A percentile compares a stretch with the other conserved stretches of the same genome.
phyloP scores from a whole-genome alignment of 257 asterid genomes.

The Solanum peruvianum region DNA sequence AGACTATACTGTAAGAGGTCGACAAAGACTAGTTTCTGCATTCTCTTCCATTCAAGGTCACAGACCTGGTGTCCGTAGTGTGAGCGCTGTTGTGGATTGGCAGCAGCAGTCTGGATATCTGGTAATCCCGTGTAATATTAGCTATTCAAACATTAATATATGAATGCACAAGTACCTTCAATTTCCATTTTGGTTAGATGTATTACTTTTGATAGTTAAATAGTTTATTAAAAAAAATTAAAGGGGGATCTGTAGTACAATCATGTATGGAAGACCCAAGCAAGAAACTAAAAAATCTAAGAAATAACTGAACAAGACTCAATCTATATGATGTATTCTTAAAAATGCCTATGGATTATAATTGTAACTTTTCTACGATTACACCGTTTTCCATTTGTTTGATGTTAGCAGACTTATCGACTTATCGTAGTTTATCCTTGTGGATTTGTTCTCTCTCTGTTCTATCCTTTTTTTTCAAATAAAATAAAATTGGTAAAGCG shows the following conservation, averaged over 20 bases:
- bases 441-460: neutral
- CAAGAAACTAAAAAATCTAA: neutral
- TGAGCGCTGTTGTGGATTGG: slow-evolving; percentile 98
- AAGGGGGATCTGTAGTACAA: neutral
- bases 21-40: slow-evolving; percentile 80
- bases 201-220: neutral
- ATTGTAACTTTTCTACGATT: neutral
- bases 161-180: neutral
- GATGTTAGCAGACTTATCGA: neutral
- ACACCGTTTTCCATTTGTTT: neutral
- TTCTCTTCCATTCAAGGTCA: slow-evolving; percentile 86
- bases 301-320: neutral
- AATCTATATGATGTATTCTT: neutral
- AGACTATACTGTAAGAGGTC: slow-evolving; percentile 62
- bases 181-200: neutral
- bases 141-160: neutral
- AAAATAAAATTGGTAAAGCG: too few relatives aligned
- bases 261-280: neutral
- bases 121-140: slow-evolving; percentile 8
- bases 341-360: neutral
- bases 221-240: neutral
- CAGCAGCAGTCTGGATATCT: slow-evolving; percentile 95
- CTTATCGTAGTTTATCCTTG: neutral
- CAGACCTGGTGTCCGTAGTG: slow-evolving; percentile 73
- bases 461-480: neutral